Base-by-base conservation (phyloP, 495 filamentous ascomycete species). In the Penicillium tannophilum region DNA sequence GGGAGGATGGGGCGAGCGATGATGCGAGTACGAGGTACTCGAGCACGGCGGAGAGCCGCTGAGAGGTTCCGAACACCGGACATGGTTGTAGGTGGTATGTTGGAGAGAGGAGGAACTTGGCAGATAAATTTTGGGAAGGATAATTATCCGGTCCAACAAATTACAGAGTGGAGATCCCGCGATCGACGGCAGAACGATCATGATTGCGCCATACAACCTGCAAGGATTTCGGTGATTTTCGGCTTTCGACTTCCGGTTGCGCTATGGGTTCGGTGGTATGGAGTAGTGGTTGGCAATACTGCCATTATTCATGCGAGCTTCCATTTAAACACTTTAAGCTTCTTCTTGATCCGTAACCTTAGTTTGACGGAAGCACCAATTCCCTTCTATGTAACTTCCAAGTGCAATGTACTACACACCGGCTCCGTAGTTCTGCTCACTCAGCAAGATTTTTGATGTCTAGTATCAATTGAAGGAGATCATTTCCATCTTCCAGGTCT, bases 41-140 rank as follows among this genome's bases (percentile, higher is more conserved):
- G 67, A 63, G 72, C 69, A 65, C 77, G 70, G 56, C 77, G 75
- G 54, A 79, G 63, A 54, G 71, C 73, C 56, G 62, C 65, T 57
- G 74, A 67, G 49, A 78, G 43, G 48, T 72, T 73, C 58, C 76
- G 67, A 43, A 70, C 61, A 63, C 71, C 62, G 47, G 76, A 73
- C 76, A 79, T 79, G 50, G 60, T 64, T 54, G 53, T 48, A 31
- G 31, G 14, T 33, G 46, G 44, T 39, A 42, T 50, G 14, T 42
- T 44, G 53, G 56, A 33, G 23, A 45, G n/a, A 23, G 26, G n/a
- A 54, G 58, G 53, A 44, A 42, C 26, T 44, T 36, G 52, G 48
- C 20, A 51, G 20, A 59, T 41, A 63, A 69, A 63, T 57, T 67
- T 56, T 36, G 46, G 50, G 57, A 35, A 39, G 50, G 41, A 56